These are phyloP conservation scores for Magnaporthiopsis poae DNA, from an alignment of 2,329 filamentous ascomycete species.

Conservation along the genomic window DNA sequence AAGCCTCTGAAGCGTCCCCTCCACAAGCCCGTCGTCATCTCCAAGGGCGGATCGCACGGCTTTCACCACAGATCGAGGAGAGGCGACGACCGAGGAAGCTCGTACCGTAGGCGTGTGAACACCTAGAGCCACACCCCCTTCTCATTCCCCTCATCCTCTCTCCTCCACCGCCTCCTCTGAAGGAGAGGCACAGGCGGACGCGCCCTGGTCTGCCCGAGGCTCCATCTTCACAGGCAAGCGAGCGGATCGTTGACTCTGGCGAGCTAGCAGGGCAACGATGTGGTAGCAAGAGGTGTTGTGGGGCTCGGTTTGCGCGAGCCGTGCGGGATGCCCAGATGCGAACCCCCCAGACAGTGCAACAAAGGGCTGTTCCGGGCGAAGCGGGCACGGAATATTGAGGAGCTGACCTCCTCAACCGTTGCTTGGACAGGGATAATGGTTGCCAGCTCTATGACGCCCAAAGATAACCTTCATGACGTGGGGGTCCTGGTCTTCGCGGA, in stretches of 20 bases:
- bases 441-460: not conserved
- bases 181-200: not conserved
- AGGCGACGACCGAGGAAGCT: not conserved
- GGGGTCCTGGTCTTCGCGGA: not conserved
- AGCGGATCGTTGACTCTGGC: not conserved
- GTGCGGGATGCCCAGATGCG: not conserved
- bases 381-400: not conserved
- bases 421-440: not conserved
- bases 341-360: not conserved
- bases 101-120: not conserved
- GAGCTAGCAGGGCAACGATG: not conserved
- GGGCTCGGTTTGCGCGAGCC: not conserved
- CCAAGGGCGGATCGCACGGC: slow-evolving; percentile 26
- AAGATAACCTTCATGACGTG: not conserved
- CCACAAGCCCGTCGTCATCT: slow-evolving; percentile 45
- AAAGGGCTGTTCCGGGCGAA: not conserved
- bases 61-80: slow-evolving; percentile 9
- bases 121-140: not conserved
- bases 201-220: not conserved
- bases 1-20: slow-evolving; percentile 46
- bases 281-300: not conserved
- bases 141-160: not conserved
- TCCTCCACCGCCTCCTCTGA: not conserved
- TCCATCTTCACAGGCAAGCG: not conserved
- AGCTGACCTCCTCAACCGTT: not conserved